These are phyloP conservation scores for Thecaphora thlaspeos DNA, from an alignment of 1,284 basidiomycete genomes.

Conservation along the genomic window DNA sequence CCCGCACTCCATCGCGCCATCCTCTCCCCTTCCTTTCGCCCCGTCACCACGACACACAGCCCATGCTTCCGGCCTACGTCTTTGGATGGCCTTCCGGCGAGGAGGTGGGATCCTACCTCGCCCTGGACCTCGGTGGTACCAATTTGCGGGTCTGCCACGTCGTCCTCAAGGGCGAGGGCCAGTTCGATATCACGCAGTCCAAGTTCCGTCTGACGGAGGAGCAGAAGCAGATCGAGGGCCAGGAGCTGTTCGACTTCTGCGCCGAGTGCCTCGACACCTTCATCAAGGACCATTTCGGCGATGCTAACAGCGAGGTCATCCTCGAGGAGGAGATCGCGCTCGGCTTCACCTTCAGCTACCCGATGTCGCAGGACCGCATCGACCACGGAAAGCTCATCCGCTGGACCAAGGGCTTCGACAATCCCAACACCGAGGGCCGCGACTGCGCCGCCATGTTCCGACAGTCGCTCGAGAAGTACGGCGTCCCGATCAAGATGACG, in stretches of 20 bases:
- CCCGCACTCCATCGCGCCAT: no score
- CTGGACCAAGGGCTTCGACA: constrained; percentile 98
- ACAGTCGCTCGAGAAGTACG: constrained; percentile 70
- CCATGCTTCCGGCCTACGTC: constrained; percentile 94
- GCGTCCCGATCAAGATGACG: constrained; percentile 54
- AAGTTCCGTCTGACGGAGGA: constrained; percentile 97
- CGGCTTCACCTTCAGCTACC: constrained; percentile 79
- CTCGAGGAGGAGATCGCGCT: constrained; percentile 75
- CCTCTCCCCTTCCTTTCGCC: no score
- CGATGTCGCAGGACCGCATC: constrained; percentile 71
- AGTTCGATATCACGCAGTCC: constrained; percentile 96
- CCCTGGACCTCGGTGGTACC: constrained; percentile 88
- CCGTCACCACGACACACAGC: constrained; percentile 60
- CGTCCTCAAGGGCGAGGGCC: constrained; percentile 81
- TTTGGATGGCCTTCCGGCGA: constrained; percentile 93
- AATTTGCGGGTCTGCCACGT: constrained; percentile 98
- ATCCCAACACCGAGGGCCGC: constrained; percentile 83
- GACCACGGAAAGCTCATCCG: constrained; percentile 93
- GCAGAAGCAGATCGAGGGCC: constrained; percentile 96
- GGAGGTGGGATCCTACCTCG: constrained; percentile 86
- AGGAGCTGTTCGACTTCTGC: constrained; percentile 94
- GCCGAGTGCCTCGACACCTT: constrained; percentile 89
- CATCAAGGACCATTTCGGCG: constrained; percentile 72
- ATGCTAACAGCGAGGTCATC: constrained; percentile 63
- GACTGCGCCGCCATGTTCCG: constrained; percentile 93